These are phyloP conservation scores for Dysphania ambrosioides DNA, from an alignment of 148 eudicot genomes.

Conservation along the genomic window DNA sequence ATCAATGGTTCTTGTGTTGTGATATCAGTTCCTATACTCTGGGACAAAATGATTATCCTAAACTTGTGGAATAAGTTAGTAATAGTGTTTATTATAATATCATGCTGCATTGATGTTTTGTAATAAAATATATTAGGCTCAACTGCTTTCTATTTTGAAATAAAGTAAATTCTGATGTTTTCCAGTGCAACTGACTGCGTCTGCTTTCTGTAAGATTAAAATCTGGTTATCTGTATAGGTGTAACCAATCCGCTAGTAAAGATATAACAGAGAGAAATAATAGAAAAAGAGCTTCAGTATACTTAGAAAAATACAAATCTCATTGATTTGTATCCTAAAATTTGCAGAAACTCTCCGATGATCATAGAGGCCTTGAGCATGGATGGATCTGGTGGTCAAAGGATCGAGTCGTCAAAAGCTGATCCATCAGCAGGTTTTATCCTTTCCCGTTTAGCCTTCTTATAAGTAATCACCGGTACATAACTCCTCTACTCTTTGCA, in stretches of 20 bases:
- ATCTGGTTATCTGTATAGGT: background rate
- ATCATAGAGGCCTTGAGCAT: slow-evolving; percentile 65
- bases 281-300: no score
- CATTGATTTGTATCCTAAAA: background rate
- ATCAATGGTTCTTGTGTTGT: no score
- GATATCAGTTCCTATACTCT: no score
- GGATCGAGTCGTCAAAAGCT: slow-evolving; percentile 50
- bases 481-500: slow-evolving; percentile 7
- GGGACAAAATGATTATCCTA: no score
- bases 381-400: slow-evolving; percentile 69
- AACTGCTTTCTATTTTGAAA: background rate
- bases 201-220: background rate
- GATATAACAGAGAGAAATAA: no score
- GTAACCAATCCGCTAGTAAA: no score
- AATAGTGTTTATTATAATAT: no score
- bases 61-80: no score
- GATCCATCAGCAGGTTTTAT: slow-evolving; percentile 56
- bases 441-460: background rate
- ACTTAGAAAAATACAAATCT: background rate
- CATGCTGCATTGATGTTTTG: background rate
- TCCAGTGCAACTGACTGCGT: background rate
- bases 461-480: background rate
- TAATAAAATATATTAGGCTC: background rate
- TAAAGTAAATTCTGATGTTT: background rate
- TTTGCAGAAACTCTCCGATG: slow-evolving; percentile 57